Evolutionary conservation across 768 basidiomycete species (phyloP).

Genomic region (Lactarius hatsudake): DNA sequence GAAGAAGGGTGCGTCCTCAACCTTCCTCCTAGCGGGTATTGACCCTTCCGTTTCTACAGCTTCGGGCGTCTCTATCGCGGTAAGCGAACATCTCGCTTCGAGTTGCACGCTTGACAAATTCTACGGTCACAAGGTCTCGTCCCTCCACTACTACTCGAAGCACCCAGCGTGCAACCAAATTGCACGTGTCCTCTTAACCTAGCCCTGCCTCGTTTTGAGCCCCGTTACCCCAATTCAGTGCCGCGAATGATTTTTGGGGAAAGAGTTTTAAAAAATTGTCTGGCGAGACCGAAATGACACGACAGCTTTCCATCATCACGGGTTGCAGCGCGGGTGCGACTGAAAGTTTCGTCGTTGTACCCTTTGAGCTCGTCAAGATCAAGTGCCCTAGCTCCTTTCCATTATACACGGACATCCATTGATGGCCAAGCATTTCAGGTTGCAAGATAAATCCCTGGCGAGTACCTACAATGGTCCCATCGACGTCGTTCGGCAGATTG

Average conservation of each 20-base stretch:
- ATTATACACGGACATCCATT: neutral
- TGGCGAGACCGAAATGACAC: conserved; percentile 85
- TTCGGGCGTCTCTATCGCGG: conserved; percentile 86
- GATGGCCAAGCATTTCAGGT: conserved; percentile 37
- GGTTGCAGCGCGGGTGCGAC: conserved; percentile 95
- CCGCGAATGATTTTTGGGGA: conserved; percentile 96
- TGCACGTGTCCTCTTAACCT: conserved; percentile 46
- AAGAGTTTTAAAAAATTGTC: conserved; percentile 61
- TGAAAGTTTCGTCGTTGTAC: conserved; percentile 92
- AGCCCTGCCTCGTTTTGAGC: conserved; percentile 17
- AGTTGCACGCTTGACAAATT: neutral
- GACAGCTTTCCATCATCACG: conserved; percentile 81
- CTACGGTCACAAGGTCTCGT: conserved; percentile 60
- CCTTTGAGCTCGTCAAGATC: conserved; percentile 94
- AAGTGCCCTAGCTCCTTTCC: conserved; percentile 43
- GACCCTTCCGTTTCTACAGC: conserved; percentile 39
- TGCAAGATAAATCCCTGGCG: conserved; percentile 77
- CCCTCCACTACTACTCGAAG: conserved; percentile 93
- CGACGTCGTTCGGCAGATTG: conserved; percentile 81
- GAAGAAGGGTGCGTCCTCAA: conserved; percentile 79
- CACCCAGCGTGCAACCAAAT: conserved; percentile 97
- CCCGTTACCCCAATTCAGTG: conserved; percentile 33
- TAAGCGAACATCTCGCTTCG: conserved; percentile 31
- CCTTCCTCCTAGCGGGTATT: conserved; percentile 21
- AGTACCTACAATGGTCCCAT: conserved; percentile 89